Evolutionary conservation across 2,329 filamentous ascomycete genomes (phyloP).

Genomic region (Aspergillus transmontanensis): DNA sequence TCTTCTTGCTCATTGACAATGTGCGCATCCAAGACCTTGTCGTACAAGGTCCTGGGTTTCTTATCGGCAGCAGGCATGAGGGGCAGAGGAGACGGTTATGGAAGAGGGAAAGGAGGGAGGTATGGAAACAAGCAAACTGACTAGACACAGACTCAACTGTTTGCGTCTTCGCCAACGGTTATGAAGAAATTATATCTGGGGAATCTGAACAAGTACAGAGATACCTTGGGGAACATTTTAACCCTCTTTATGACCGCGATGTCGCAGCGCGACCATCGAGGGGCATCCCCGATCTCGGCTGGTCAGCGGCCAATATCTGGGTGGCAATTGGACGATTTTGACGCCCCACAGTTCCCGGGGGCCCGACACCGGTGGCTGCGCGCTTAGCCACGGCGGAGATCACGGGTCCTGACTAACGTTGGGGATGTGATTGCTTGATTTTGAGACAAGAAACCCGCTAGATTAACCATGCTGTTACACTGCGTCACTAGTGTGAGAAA

Average conservation of each 20-base stretch:
- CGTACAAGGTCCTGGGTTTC: conserved; percentile 84
- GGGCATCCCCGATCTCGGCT: conserved; percentile 40
- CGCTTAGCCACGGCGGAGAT: conserved; percentile 18
- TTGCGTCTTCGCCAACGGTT: neutral
- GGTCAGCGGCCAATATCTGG: conserved; percentile 35
- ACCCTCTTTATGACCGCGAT: conserved; percentile 31
- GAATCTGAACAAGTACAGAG: conserved; percentile 7
- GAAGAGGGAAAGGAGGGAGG: conserved; percentile 7
- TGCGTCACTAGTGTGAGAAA: neutral
- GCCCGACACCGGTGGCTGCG: conserved; percentile 13
- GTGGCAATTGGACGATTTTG: conserved; percentile 28
- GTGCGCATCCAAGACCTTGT: conserved; percentile 95
- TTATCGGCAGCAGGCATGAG: conserved; percentile 75
- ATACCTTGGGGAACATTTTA: conserved; percentile 27
- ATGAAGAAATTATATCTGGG: conserved; percentile 13
- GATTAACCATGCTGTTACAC: neutral
- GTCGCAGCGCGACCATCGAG: conserved; percentile 35
- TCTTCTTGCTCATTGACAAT: conserved; percentile 94
- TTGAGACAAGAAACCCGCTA: neutral
- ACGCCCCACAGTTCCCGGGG: conserved; percentile 4
- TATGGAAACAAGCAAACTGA: neutral
- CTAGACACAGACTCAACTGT: conserved; percentile 10
- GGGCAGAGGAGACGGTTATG: conserved; percentile 26
- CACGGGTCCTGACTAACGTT: conserved; percentile 16
- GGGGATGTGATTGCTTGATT: conserved; percentile 13